Evolutionary conservation across 495 filamentous ascomycete genomes (phyloP), one percentile per base, ranked within the genome.

Genomic region (Penicillium soppii): DNA sequence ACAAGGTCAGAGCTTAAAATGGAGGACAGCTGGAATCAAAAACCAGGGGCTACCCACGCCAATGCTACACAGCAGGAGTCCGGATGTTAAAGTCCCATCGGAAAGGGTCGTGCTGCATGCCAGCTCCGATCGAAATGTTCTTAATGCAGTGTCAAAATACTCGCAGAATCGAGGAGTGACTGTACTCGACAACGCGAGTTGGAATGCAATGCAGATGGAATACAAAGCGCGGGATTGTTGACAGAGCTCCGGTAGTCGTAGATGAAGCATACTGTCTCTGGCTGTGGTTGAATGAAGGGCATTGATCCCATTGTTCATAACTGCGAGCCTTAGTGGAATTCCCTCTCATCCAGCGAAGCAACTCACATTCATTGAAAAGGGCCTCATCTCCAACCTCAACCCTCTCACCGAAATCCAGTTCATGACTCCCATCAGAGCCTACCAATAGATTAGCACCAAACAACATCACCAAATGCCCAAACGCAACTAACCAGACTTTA

Each of bases 11-110:
- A 35, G 27, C 16, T 29, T 7, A 19, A 39, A 36, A 9, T 2
- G 7, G 15, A 27, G 23, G 43, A 13, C 32, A 32, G 25, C 15
- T 10, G 8, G 39, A 20, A 21, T n/a, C 13, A 33, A 15, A 15
- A 32, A 29, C 25, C 7, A 35, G 19, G 13, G 32, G 32, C 42
- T 3, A 70, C 67, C 20, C 47, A 72, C 69, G 29, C 64, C 68
- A 52, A 69, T 69, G 43, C 60, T 73, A 49, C 66, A 71, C 26
- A 73, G 25, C 7, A 73, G 56, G 5, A 71, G 53, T 4, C 68
- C 69, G 1, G 69, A 65, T 20, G 62, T 57, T n/a, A 73, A 41
- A 5, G 64, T 73, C 9, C 57, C 62, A 58, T 73, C 66, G 2
- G 54, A 48, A 7, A 73, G 54, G 21, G 44, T 58, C 8, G 56